Base-by-base conservation (phyloP, 2,329 filamentous ascomycete species). In the Trichoderma guizhouense region DNA sequence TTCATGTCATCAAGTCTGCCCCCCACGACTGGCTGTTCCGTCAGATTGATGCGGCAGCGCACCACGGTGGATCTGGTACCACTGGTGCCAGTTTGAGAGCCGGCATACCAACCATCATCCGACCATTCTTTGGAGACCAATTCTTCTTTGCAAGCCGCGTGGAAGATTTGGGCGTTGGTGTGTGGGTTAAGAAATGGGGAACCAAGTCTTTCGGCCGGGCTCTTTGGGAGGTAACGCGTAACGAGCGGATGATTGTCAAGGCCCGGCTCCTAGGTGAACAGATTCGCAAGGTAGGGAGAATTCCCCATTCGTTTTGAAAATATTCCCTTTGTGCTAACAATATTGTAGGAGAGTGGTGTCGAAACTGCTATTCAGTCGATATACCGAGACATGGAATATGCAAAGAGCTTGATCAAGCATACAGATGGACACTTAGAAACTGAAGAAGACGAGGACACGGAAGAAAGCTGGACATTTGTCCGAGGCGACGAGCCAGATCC, bases 101-200 rank as follows among this genome's bases (percentile, higher is more conserved):
- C 0, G 96, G 96, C 2, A 89, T 97, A 6, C 96, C 96, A 0
- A 98, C 96, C 0, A 95, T 99, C 74, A 92, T 98, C 79, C 93
- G 95, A 73, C 96, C 96, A 0, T 99, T 98, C 84, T 99, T 99
- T 79, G 96, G 96, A 6, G 96, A 99, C 77, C 96, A 99, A 79
- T 98, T 92, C 86, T 99, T 99, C 85, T 98, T 97, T 77, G 96
- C 94, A 7, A 89, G 87, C 34, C 88, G 96, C 5, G 92, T 98
- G 1, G 94, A 98, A 80, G 95, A 98, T 78, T 86, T 99, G 7
- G 95, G 96, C 0, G 96, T 98, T 2, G 96, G 96, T 0, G 91
- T 97, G 24, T 93, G 91, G 78, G 86, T 99, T 76, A 94, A 92
- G 84, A 96, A 93, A 81, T 90, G 97, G 84, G 97, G 96, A 26